Evolutionary conservation across 306 rosid species (phyloP), one percentile per base, ranked within the genome.

Genomic region (Hippophae gyantsensis): DNA sequence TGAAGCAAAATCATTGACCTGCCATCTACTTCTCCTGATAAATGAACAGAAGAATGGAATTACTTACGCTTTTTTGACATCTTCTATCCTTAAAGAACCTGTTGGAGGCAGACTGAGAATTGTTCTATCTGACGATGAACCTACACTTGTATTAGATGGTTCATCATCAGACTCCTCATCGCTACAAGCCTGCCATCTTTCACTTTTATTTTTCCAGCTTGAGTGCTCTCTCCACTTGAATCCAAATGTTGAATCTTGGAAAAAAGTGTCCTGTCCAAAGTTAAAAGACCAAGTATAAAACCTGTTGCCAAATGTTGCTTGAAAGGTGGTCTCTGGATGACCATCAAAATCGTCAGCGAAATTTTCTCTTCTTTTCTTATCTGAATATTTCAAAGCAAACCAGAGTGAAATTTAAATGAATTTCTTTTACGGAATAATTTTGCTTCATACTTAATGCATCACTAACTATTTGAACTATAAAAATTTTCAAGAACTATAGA

Each of bases 41-140:
- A 38, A 61, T 27, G 43, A 12, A 58, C 5, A 56, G 7, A 48
- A n/a, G 61, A 45, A 14, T 32, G 10, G 27, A 64, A 70, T 6
- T n/a, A 67, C 98, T 87, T 79, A 83, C 95, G 96, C 98, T 38
- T 58, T 78, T 75, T 87, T 90, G 63, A 90, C 96, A 64, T 87
- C 98, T 72, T 90, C 95, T 5, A 82, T 77, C 78, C 78, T 81
- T 57, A 90, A 60, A 78, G 89, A 89, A 57, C 95, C 98, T 54
- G 75, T 77, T 69, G 74, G 74, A 50, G 98, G 92, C 71, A 90
- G 77, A 71, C 89, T 95, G 26, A 87, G 96, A 64, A 73, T 71
- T n/a, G 67, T 66, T 81, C 95, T 81, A 64, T 90, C 84, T 0
- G 84, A 74, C 59, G 55, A 67, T 12, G 81, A 87, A 57, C 92